phyloP scores from a whole-genome alignment of 73 alveolate species.

The Paramecium biaurelia region DNA sequence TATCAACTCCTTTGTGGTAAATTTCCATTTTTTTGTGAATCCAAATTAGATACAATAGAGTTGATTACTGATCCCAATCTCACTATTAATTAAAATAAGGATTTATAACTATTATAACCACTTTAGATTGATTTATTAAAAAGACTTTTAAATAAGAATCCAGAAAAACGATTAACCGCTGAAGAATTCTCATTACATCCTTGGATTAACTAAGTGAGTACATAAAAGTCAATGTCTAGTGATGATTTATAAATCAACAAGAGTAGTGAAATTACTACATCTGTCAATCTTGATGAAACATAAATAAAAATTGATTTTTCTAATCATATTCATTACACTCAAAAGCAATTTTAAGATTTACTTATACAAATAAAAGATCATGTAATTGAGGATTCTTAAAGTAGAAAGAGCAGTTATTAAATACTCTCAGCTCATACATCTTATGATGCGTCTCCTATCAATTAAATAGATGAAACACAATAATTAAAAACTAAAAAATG shows the following conservation, averaged over 20 bases:
- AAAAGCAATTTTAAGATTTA: not conserved
- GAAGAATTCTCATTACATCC: conserved; percentile 4
- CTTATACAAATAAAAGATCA: not conserved
- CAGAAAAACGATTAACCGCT: not conserved
- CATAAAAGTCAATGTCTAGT: not conserved
- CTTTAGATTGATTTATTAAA: not conserved
- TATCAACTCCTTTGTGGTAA: not conserved
- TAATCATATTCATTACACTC: not conserved
- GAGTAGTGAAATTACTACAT: not conserved
- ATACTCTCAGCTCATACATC: not conserved
- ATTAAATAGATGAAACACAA: not conserved
- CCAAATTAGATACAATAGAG: conserved; percentile 14
- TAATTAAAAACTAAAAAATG: not conserved
- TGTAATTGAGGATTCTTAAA: not conserved
- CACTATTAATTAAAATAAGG: not conserved
- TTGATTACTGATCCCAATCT: not conserved
- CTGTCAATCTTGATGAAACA: not conserved
- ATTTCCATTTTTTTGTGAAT: not conserved
- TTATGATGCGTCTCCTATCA: not conserved
- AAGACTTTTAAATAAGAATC: not conserved
- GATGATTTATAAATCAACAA: not conserved
- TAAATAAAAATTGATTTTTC: not conserved
- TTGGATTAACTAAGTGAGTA: not conserved
- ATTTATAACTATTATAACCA: not conserved
- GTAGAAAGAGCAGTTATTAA: not conserved